Percentiles rank a stretch among this genome's conserved stretches.
phyloP scores from a whole-genome alignment of 768 basidiomycete genomes.

The Calocybe gangraenosa region DNA sequence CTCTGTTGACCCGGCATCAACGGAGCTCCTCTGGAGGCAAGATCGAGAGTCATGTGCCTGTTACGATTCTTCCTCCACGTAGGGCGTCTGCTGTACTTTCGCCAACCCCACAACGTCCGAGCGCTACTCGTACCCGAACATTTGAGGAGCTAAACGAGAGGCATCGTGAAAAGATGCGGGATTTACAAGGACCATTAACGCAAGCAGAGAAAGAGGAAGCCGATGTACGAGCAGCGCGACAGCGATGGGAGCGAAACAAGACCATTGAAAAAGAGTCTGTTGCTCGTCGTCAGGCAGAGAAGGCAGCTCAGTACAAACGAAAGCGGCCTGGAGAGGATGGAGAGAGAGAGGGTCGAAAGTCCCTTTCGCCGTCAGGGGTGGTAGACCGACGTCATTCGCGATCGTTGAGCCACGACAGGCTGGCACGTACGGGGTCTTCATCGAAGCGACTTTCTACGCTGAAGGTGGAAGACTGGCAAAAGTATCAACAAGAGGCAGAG shows the following conservation, averaged over 20 bases:
- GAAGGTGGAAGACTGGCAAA: conserved; percentile 87
- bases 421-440: conserved; percentile 40
- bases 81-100: conserved; percentile 34
- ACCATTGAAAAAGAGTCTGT: conserved; percentile 72
- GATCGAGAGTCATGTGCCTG: conserved; percentile 25
- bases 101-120: conserved; percentile 48
- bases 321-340: conserved; percentile 40
- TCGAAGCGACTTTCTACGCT: conserved; percentile 67
- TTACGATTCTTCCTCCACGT: conserved; percentile 46
- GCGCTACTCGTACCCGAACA: conserved; percentile 57
- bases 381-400: conserved; percentile 39
- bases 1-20: conserved; percentile 24
- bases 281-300: conserved; percentile 67
- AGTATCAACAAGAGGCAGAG: conserved; percentile 55
- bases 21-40: conserved; percentile 22
- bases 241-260: conserved; percentile 80
- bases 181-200: conserved; percentile 82
- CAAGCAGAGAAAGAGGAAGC: conserved; percentile 75
- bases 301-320: conserved; percentile 43
- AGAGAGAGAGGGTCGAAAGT: conserved; percentile 29
- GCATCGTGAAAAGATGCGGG: conserved; percentile 79
- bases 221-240: conserved; percentile 68
- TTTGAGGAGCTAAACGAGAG: conserved; percentile 86
- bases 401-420: conserved; percentile 58
- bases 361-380: conserved; percentile 28